A percentile compares a stretch with the other conserved stretches of the same genome.
Evolutionary conservation across 345 rosid genomes (phyloP).

Genomic region (Alliaria petiolata): DNA sequence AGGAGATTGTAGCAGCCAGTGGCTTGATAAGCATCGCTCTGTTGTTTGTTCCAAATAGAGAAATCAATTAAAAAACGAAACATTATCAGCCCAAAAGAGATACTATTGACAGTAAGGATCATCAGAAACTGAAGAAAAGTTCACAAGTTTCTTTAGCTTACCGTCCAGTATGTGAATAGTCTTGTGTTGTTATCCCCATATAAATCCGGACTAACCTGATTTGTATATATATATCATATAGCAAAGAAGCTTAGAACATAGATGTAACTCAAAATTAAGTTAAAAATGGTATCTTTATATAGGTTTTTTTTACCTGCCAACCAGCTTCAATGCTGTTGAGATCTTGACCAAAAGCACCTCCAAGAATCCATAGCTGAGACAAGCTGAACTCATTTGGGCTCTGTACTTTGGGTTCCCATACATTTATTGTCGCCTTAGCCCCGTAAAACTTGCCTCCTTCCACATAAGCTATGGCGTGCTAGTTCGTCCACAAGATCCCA

Average conservation of each 20-base stretch:
- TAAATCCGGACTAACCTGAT: slow-evolving; percentile 69
- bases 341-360: slow-evolving; percentile 69
- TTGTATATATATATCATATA: neutral
- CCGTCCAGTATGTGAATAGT: slow-evolving; percentile 81
- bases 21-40: slow-evolving; percentile 78
- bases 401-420: slow-evolving; percentile 71
- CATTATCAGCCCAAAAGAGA: neutral
- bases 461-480: slow-evolving; percentile 69
- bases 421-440: slow-evolving; percentile 66
- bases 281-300: neutral
- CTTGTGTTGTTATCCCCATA: slow-evolving; percentile 74
- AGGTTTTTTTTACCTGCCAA: slow-evolving; percentile 51
- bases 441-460: slow-evolving; percentile 67
- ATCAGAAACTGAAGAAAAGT: neutral
- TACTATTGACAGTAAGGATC: neutral
- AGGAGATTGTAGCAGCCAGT: slow-evolving; percentile 81
- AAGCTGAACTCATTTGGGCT: slow-evolving; percentile 64
- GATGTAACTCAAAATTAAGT: neutral
- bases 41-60: slow-evolving; percentile 5
- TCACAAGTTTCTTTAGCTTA: slow-evolving; percentile 25
- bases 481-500: neutral
- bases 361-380: slow-evolving; percentile 73
- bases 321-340: slow-evolving; percentile 77
- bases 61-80: neutral
- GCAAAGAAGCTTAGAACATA: neutral